Percentiles rank a stretch among this genome's conserved stretches.
These are phyloP conservation scores for Grigorovia jiainica DNA, from an alignment of 805 yeast genomes.

Conservation along the genomic window DNA sequence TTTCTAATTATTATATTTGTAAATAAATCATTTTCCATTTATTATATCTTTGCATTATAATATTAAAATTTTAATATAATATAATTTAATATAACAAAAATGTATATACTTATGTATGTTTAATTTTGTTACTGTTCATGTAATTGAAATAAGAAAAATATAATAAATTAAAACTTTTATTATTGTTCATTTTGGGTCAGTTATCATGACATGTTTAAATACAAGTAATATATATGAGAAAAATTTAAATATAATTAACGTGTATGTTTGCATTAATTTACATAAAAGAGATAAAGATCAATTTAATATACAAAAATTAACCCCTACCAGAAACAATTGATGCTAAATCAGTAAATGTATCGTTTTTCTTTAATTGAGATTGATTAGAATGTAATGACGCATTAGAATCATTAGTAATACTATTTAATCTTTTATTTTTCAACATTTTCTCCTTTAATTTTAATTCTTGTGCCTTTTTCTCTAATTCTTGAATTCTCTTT, in stretches of 20 bases:
- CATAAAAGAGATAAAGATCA: not conserved
- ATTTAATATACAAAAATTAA: constrained; percentile 1
- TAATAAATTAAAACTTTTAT: not conserved
- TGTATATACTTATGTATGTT: not conserved
- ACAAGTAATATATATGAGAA: too few species aligned
- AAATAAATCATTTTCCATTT: too few species aligned
- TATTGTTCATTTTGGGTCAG: not conserved
- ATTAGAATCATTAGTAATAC: constrained; percentile 11
- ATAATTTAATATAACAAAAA: not conserved
- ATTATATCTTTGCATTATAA: too few species aligned
- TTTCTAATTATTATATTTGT: too few species aligned
- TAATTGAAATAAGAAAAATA: not conserved
- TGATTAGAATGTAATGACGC: constrained; percentile 12
- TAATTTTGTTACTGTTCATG: not conserved
- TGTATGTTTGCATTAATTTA: too few species aligned
- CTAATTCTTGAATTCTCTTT: constrained; percentile 64
- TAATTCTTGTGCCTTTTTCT: constrained; percentile 62
- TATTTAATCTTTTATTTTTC: constrained; percentile 11
- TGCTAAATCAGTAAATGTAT: constrained; percentile 46
- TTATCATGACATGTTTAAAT: not conserved
- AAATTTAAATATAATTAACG: not conserved
- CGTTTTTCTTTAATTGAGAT: constrained; percentile 38
- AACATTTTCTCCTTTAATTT: constrained; percentile 55
- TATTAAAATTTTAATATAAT: not conserved
- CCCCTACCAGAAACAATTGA: constrained; percentile 30